Evolutionary conservation across 164 flowering plant genomes (phyloP), one percentile per base, ranked within the genome.

Genomic region (Piper betle): DNA sequence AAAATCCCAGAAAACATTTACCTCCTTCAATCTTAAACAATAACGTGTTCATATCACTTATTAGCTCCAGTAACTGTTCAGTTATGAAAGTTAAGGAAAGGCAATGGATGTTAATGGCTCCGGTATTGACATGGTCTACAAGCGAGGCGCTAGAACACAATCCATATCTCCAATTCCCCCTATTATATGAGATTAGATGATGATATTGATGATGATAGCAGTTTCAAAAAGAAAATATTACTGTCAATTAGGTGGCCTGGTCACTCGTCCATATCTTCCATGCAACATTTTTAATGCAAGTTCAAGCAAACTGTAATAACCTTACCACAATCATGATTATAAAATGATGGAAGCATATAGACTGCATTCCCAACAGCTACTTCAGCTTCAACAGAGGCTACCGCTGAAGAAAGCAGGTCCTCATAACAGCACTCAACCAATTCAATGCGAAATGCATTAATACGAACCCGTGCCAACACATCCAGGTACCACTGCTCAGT

Each of bases 381-480:
- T 78, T 85, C 88, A 64, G 81, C 79, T 42, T 72, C 84, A 58
- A 87, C 81, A 62, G 82, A 79, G 60, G 90, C 92, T 37, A 83
- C 82, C 59, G 97, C 96, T 52, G 71, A 73, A 65, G 77, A 75
- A 58, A 83, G 73, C 37, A 93, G 79, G 79, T 93, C 96, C 67
- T 86, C 91, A 76, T 80, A 85, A 16, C 73, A 71, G 68, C 86
- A 87, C 58, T 82, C 79, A 65, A 76, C 78, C 77, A 89, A 69
- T 64, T 87, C 97, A 74, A 93, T 67, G 2, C 94, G 98, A 66
- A 93, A 93, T 8, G 96, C 85, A 82, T 90, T 89, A 62, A 90
- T 85, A 53, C 91, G 88, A 58, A 93, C 80, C 55, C 94, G 81
- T 55, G 94, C 89, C 78, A 93, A 75, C 60, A 83, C 80, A 52